A percentile compares a stretch with the other conserved stretches of the same genome.
Conservation (phyloP, 345 rosid species). For the Toxicodendron radicans region DNA sequence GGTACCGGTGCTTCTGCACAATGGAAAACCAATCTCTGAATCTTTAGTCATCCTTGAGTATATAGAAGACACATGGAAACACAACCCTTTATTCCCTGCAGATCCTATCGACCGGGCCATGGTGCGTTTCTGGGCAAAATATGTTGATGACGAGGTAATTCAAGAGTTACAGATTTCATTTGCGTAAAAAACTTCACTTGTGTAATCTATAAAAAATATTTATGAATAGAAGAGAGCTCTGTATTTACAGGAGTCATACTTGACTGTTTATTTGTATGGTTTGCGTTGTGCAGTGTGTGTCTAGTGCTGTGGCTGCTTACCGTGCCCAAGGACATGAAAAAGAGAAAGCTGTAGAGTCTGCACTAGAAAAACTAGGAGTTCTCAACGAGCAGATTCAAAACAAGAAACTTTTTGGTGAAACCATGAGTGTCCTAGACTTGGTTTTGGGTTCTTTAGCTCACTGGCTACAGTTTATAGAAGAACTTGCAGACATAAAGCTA, state of each 20-base stretch:
- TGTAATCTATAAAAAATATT: too few relatives aligned
- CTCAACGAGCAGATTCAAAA: constrained; percentile 38
- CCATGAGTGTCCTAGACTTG: constrained; percentile 33
- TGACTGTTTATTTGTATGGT: background rate
- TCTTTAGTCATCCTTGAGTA: constrained; percentile 22
- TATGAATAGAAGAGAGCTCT: background rate
- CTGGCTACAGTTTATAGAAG: constrained; percentile 32
- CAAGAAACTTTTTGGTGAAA: constrained; percentile 37
- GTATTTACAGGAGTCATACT: background rate
- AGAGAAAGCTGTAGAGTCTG: constrained; percentile 29
- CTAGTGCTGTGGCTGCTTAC: constrained; percentile 24
- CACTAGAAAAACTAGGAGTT: constrained; percentile 18
- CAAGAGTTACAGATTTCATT: background rate
- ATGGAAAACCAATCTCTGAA: constrained; percentile 11
- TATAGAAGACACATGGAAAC: background rate
- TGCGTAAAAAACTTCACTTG: too few relatives aligned
- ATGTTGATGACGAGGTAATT: constrained; percentile 21
- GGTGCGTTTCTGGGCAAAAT: constrained; percentile 19
- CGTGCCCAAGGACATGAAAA: constrained; percentile 31
- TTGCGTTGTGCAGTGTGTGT: constrained; percentile 23
- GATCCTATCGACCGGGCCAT: constrained; percentile 12
- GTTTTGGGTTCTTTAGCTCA: constrained; percentile 34
- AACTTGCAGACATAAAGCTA: constrained; percentile 37
- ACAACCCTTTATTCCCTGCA: constrained; percentile 8
- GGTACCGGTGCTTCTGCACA: constrained; percentile 18